Conservation (phyloP, 345 rosid genomes). For the Populus alba region DNA sequence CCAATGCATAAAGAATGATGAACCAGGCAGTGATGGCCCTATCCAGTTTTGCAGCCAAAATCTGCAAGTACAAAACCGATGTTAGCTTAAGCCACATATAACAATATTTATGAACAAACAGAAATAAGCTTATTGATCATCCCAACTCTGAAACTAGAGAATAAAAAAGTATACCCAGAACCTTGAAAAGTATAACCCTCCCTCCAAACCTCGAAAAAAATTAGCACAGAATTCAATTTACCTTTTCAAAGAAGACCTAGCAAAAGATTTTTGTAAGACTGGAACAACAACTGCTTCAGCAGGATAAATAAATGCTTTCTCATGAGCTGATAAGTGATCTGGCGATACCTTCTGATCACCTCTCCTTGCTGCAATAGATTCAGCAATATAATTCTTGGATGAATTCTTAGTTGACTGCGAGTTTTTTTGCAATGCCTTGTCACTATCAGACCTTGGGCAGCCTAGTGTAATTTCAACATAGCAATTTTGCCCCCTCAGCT, state of each 20-base stretch:
- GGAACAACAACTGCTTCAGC: conserved; percentile 92
- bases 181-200: background rate
- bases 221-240: conserved; percentile 26
- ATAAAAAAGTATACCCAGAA: background rate
- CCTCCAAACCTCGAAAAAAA: background rate
- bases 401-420: conserved; percentile 42
- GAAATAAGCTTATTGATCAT: background rate
- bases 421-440: conserved; percentile 41
- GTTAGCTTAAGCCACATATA: conserved; percentile 10
- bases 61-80: conserved; percentile 47
- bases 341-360: conserved; percentile 51
- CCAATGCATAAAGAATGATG: conserved; percentile 92
- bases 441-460: conserved; percentile 49
- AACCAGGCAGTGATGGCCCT: conserved; percentile 87
- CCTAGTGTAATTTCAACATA: conserved; percentile 88
- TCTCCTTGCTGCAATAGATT: conserved; percentile 55
- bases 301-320: conserved; percentile 81
- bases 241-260: conserved; percentile 91
- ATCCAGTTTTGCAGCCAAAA: conserved; percentile 99
- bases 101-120: background rate
- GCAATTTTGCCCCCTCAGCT: conserved; percentile 61
- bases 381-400: conserved; percentile 54
- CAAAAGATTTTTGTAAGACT: conserved; percentile 69
- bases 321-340: conserved; percentile 40
- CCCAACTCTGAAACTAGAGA: background rate